A percentile compares a stretch with the other conserved stretches of the same genome.
Conservation (phyloP, 768 basidiomycete genomes). For the Galerina marginata region DNA sequence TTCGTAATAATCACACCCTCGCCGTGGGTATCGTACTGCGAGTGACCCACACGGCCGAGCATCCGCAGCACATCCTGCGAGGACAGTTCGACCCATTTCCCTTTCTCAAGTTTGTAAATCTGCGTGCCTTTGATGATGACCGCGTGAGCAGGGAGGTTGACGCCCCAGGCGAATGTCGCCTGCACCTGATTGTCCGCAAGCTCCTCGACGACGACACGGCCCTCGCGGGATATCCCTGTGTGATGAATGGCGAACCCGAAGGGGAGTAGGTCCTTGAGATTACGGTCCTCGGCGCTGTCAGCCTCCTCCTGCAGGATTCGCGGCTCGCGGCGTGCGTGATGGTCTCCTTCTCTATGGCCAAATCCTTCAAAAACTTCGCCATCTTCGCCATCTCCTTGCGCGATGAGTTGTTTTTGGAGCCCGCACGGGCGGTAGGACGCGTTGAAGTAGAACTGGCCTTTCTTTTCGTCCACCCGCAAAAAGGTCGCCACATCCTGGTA, state of each 20-base stretch:
- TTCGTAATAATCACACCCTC: conserved; percentile 99
- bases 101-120: conserved; percentile 99
- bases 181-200: conserved; percentile 90
- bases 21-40: conserved; percentile 95
- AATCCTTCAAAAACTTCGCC: conserved; percentile 90
- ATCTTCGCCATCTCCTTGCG: conserved; percentile 99
- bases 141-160: conserved; percentile 96
- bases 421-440: conserved; percentile 93
- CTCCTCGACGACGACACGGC: conserved; percentile 91
- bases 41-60: conserved; percentile 96
- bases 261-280: conserved; percentile 87
- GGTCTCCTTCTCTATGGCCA: conserved; percentile 95
- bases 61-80: conserved; percentile 97
- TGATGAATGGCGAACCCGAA: conserved; percentile 99
- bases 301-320: conserved; percentile 87
- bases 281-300: conserved; percentile 78
- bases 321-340: conserved; percentile 91
- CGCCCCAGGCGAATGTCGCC: conserved; percentile 99
- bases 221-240: conserved; percentile 93
- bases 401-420: conserved; percentile 95
- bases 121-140: conserved; percentile 99
- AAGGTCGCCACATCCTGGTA: conserved; percentile 98
- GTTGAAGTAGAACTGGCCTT: conserved; percentile 97
- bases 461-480: conserved; percentile 89
- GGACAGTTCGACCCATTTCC: conserved; percentile 94